These are phyloP conservation scores for Podaxis sp. DNA, from an alignment of 768 basidiomycete genomes.

Conservation along the genomic window DNA sequence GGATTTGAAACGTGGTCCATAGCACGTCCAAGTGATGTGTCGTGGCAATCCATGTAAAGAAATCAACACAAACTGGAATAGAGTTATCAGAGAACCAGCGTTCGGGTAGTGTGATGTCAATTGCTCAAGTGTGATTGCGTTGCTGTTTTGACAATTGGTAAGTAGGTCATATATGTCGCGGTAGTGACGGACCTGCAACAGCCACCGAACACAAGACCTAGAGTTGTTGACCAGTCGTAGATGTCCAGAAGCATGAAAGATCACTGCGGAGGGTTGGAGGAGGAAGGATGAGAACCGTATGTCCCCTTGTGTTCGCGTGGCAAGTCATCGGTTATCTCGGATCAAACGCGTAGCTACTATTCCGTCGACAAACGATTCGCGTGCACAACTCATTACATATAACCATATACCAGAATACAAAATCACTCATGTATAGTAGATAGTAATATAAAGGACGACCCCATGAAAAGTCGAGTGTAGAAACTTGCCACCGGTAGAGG, in stretches of 20 bases:
- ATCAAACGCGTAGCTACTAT: too few relatives aligned
- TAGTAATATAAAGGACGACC: too few relatives aligned
- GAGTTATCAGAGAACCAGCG: slow-evolving; percentile 84
- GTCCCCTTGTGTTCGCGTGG: too few relatives aligned
- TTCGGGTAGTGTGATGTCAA: slow-evolving; percentile 66
- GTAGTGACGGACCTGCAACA: slow-evolving; percentile 51
- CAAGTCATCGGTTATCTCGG: too few relatives aligned
- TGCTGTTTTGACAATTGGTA: slow-evolving; percentile 40
- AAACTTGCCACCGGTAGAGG: too few relatives aligned
- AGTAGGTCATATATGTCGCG: slow-evolving; percentile 37
- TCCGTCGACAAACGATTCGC: too few relatives aligned
- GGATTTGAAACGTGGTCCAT: slow-evolving; percentile 56
- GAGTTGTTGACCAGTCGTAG: slow-evolving; percentile 55
- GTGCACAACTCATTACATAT: too few relatives aligned
- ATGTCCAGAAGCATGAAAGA: background rate
- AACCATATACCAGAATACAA: too few relatives aligned
- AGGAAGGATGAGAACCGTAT: too few relatives aligned
- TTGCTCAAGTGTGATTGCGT: slow-evolving; percentile 76
- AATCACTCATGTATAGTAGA: too few relatives aligned
- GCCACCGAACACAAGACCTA: slow-evolving; percentile 83
- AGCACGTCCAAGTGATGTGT: slow-evolving; percentile 52
- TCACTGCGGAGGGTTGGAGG: background rate
- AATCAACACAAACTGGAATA: slow-evolving; percentile 81
- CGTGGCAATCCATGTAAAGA: slow-evolving; percentile 71
- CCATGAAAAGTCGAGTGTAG: too few relatives aligned